Evolutionary conservation across 2,329 filamentous ascomycete species (phyloP).

Genomic region (Penicillium hesseltinei): DNA sequence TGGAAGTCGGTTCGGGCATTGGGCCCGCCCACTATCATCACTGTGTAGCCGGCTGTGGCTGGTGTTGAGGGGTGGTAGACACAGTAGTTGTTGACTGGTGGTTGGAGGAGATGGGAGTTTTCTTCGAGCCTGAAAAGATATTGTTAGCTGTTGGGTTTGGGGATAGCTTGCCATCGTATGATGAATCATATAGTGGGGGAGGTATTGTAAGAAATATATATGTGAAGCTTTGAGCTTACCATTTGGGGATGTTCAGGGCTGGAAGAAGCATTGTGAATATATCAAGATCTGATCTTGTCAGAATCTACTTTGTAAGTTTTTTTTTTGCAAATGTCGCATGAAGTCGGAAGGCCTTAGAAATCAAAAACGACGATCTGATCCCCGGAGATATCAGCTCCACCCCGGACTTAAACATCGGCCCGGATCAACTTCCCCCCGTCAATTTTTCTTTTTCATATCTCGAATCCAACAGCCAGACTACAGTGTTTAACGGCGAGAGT

Average conservation of each 20-base stretch:
- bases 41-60: constrained; percentile 91
- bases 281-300: background rate
- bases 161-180: constrained; percentile 4
- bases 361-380: constrained; percentile 12
- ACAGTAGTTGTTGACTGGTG: constrained; percentile 96
- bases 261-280: constrained; percentile 34
- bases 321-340: background rate
- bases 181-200: constrained; percentile 22
- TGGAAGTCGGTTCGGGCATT: constrained; percentile 97
- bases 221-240: constrained; percentile 27
- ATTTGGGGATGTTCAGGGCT: constrained; percentile 48
- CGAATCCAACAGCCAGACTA: constrained; percentile 1
- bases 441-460: constrained; percentile 34
- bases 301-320: background rate
- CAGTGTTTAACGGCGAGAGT: constrained; percentile 6
- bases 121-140: constrained; percentile 70
- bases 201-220: constrained; percentile 1
- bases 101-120: constrained; percentile 88
- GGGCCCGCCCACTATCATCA: constrained; percentile 88
- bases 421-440: constrained; percentile 29
- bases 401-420: constrained; percentile 25
- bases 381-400: constrained; percentile 27
- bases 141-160: background rate
- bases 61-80: constrained; percentile 67
- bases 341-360: background rate